Base-by-base conservation (phyloP, 129 eudicot genomes). In the Heracleum sosnowskyi region DNA sequence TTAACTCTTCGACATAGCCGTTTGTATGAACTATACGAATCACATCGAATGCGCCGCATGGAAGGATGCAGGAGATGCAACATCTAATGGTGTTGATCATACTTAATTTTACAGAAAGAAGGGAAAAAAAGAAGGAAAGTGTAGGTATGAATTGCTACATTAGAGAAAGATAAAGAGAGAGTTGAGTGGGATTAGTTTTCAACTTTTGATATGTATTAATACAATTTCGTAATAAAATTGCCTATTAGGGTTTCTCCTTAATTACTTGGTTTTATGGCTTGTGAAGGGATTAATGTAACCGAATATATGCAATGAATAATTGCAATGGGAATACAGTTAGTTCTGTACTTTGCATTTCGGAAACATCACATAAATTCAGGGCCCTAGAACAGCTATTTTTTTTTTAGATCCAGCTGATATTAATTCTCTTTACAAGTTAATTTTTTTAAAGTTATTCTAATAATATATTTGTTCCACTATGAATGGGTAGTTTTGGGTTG, bases 1-100 rank as follows among this genome's bases (percentile, higher is more conserved):
- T 82, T 78, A 93, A 73, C 74, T 93, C 98, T 53, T 93, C 97
- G 18, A 93, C 97, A 15, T 81, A 86, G 42, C 98, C 98, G 47
- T 93, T 89, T 15, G 96, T 45, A 75, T 93, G 98, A 29, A 93
- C 91, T 76, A 93, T 93, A 0, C 98, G 86, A 83, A 93, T 89
- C 63, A 93, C 98, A 74, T 93, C 98, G 44, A 93, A 90, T 22
- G 89, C 89, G 10, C 98, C 98, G 78, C 98, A 93, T 3, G 98
- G 98, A 66, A 93, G 89, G 80, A 93, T 93, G 90, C 98, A 93
- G 36, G 98, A 93, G 75, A 93, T 89, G 90, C 95, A 93, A 76
- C 98, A 93, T 81, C 91, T 89, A 28, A 93, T 86, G 49, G 89
- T 74, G 82, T 86, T 86, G 82, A 76, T 91, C 97, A 93, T 89